Conservation (phyloP, 352 stramenopile genomes). For the Blastocystis sp. region DNA sequence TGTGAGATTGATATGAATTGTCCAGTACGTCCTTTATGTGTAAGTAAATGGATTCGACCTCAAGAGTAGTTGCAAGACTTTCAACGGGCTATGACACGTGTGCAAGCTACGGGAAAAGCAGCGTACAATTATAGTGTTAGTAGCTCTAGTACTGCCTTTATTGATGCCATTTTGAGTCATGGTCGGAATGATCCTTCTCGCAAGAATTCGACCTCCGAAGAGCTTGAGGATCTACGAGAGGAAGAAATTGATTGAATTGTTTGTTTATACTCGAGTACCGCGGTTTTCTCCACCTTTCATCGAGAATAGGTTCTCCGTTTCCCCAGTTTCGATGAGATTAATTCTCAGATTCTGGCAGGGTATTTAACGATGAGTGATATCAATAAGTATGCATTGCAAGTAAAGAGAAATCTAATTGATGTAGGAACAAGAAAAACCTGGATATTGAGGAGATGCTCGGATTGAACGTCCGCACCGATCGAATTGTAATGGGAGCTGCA, state of each 20-base stretch:
- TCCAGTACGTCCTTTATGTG: neutral
- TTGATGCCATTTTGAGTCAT: slow-evolving; percentile 51
- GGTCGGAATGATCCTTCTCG: neutral
- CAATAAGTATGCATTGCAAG: slow-evolving; percentile 7
- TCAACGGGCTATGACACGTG: slow-evolving; percentile 43
- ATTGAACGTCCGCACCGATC: slow-evolving; percentile 36
- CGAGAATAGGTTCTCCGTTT: slow-evolving; percentile 37
- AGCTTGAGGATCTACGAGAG: slow-evolving; percentile 2
- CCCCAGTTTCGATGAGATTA: neutral
- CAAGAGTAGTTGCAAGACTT: slow-evolving; percentile 23
- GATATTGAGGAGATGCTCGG: slow-evolving; percentile 34
- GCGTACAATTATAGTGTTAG: slow-evolving; percentile 48
- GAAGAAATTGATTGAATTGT: neutral
- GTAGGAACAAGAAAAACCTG: slow-evolving; percentile 32
- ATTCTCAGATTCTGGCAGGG: slow-evolving; percentile 13
- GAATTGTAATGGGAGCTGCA: slow-evolving; percentile 18
- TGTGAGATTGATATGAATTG: slow-evolving; percentile 54
- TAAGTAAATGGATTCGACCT: neutral
- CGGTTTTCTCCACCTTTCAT: no score
- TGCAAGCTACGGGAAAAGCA: slow-evolving; percentile 51
- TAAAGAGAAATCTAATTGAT: neutral
- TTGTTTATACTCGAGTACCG: neutral
- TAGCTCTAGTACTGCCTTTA: slow-evolving; percentile 19
- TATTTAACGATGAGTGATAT: slow-evolving; percentile 25
- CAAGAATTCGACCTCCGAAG: slow-evolving; percentile 1